Percentiles rank a stretch among this genome's conserved stretches.
phyloP scores from a whole-genome alignment of 2,329 filamentous ascomycete genomes.

The Davidsoniella virescens region DNA sequence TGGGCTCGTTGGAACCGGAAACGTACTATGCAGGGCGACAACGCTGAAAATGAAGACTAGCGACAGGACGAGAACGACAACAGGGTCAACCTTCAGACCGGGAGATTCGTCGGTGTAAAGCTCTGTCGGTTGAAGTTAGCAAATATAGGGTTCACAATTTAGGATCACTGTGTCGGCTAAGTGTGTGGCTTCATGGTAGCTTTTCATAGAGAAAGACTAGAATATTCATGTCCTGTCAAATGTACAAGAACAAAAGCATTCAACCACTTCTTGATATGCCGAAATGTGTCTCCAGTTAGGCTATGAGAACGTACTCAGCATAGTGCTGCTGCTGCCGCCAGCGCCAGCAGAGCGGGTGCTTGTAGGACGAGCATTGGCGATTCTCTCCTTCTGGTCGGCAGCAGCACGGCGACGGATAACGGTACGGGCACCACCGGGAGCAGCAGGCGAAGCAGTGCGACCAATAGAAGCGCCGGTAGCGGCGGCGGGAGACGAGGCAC shows the following conservation, averaged over 20 bases:
- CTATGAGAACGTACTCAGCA: conserved; percentile 63
- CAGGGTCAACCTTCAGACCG: conserved; percentile 91
- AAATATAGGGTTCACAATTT: neutral
- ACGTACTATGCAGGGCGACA: conserved; percentile 88
- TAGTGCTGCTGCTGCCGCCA: conserved; percentile 91
- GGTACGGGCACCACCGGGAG: conserved; percentile 80
- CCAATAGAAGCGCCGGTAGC: conserved; percentile 52
- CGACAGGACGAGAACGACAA: conserved; percentile 89
- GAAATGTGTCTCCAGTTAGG: neutral
- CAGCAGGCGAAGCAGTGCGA: conserved; percentile 67
- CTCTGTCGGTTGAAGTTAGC: conserved; percentile 28
- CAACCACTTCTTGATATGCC: neutral
- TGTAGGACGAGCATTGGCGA: conserved; percentile 81
- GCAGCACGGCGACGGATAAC: conserved; percentile 90
- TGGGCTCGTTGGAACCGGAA: neutral
- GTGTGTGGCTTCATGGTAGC: too few relatives aligned
- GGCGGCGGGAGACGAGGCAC: conserved; percentile 39
- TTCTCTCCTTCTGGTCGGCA: conserved; percentile 92
- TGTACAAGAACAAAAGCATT: neutral
- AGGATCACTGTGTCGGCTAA: too few relatives aligned
- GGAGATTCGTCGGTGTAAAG: conserved; percentile 98
- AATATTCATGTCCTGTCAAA: too few relatives aligned
- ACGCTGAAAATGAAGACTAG: conserved; percentile 98
- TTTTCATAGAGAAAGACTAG: too few relatives aligned
- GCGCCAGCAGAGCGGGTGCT: conserved; percentile 89